Evolutionary conservation across 352 stramenopile species (phyloP).

Genomic region (Poterioochromonas sp.): DNA sequence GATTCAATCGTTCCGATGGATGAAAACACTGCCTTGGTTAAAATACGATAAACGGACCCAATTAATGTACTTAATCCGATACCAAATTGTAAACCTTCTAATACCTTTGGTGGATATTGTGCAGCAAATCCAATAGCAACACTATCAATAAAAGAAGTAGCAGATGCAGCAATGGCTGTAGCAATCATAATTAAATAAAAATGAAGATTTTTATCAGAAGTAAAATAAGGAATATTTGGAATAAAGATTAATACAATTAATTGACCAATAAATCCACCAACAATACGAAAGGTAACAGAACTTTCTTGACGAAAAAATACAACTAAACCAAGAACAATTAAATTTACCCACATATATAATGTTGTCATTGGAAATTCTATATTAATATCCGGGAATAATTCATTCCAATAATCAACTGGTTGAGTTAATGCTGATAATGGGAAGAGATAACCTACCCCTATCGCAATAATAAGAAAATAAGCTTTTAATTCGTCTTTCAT

Average conservation of each 20-base stretch:
- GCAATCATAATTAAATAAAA: constrained; percentile 56
- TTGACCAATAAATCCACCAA: constrained; percentile 64
- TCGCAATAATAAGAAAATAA: constrained; percentile 59
- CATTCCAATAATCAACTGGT: constrained; percentile 72
- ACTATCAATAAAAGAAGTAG: constrained; percentile 67
- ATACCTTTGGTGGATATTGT: constrained; percentile 61
- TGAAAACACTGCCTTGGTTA: constrained; percentile 67
- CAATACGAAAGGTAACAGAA: constrained; percentile 60
- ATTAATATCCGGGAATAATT: constrained; percentile 69
- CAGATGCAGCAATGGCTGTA: constrained; percentile 57
- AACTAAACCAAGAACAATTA: constrained; percentile 56
- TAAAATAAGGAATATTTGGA: constrained; percentile 63
- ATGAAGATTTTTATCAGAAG: no score
- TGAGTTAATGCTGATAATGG: constrained; percentile 72
- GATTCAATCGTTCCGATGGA: constrained; percentile 54
- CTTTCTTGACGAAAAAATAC: constrained; percentile 51
- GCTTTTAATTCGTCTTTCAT: no score
- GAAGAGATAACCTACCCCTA: constrained; percentile 68
- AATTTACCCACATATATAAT: constrained; percentile 69
- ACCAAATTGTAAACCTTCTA: constrained; percentile 67
- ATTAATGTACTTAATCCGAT: constrained; percentile 66
- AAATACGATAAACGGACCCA: constrained; percentile 62
- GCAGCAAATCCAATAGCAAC: constrained; percentile 65
- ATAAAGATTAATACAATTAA: constrained; percentile 60
- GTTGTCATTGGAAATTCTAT: constrained; percentile 70